Base-by-base conservation (phyloP, 495 filamentous ascomycete species). In the Xylaria flabelliformis region DNA sequence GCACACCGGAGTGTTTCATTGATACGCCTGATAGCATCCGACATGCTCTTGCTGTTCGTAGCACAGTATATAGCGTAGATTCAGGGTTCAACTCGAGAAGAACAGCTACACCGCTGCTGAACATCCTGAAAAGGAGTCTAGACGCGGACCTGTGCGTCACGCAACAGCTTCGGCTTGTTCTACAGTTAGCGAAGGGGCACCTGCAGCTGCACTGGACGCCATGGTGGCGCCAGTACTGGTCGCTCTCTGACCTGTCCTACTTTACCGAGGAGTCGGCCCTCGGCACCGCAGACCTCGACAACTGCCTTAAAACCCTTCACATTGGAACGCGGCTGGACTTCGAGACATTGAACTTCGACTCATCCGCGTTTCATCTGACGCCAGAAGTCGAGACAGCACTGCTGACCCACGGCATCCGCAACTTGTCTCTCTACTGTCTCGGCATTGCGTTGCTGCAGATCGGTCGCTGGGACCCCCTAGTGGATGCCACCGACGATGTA, bases 361-460 rank as follows among this genome's bases (percentile, higher is more conserved):
- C 59, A 0, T 42, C 59, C 9, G n/a, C 59, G 39, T 63, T 63
- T 42, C 8, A 51, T 44, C 36, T 66, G 7, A 26, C n/a, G 42
- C 64, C 42, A 3, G 64, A 48, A 66, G 24, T 66, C 26, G 64
- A 53, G 44, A 66, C 64, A 24, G 42, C 48, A 24, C n/a, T 63
- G 9, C n/a, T 63, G 34, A 63, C 59, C n/a, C 64, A 66, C 64
- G 48, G 42, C 64, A 66, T 48, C 6, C 48, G 44, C 44, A 66
- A 66, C 64, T 42, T 66, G 32, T 66, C 48, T 24, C 64, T 66
- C 44, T 53, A 48, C 64, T 50, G 64, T 24, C 64, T 74, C 21
- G 72, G 72, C 21, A 58, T 63, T 8, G 69, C 72, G n/a, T 39
- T 74, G 32, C 62, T 74, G 32, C 72, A 74, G 29, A 71, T 74